phyloP scores from a whole-genome alignment of 352 stramenopile genomes.

The Globisporangium iwayamae region DNA sequence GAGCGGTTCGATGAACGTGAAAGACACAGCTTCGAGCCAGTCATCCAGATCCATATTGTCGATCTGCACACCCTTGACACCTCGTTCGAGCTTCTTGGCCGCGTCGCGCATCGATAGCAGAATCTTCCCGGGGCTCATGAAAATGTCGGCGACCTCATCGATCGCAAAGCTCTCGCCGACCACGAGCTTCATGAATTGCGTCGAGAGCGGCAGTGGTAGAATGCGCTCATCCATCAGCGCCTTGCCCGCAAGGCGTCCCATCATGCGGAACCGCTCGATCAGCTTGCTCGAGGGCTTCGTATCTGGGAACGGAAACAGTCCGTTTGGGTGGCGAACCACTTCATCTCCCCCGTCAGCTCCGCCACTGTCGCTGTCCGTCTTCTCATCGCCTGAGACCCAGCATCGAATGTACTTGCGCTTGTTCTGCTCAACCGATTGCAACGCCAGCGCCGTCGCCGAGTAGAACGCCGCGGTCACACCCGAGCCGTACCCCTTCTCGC shows the following conservation, averaged over 20 bases:
- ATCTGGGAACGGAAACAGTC: slow-evolving; percentile 72
- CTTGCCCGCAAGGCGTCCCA: slow-evolving; percentile 77
- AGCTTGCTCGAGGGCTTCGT: slow-evolving; percentile 26
- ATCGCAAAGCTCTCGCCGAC: slow-evolving; percentile 53
- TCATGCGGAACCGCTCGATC: slow-evolving; percentile 74
- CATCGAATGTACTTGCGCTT: slow-evolving; percentile 26
- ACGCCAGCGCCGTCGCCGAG: slow-evolving; percentile 63
- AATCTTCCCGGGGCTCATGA: slow-evolving; percentile 60
- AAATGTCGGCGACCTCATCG: slow-evolving; percentile 54
- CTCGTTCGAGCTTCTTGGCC: slow-evolving; percentile 27
- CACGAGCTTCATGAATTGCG: slow-evolving; percentile 78
- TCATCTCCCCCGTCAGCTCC: slow-evolving; percentile 24
- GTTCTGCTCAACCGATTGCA: slow-evolving; percentile 60
- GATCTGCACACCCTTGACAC: slow-evolving; percentile 39
- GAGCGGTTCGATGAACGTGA: slow-evolving; percentile 79
- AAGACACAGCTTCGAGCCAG: slow-evolving; percentile 63
- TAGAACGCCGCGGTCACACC: slow-evolving; percentile 85
- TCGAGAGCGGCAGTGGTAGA: slow-evolving; percentile 66
- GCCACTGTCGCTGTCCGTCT: slow-evolving; percentile 10
- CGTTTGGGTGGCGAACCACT: slow-evolving; percentile 74
- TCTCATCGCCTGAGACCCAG: slow-evolving; percentile 63
- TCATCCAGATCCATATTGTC: slow-evolving; percentile 42
- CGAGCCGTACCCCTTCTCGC: slow-evolving; percentile 83
- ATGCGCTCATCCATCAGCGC: slow-evolving; percentile 80
- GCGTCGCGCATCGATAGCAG: slow-evolving; percentile 51